Evolutionary conservation across 352 stramenopile species (phyloP).

Genomic region (Pythium pectinolyticum): DNA sequence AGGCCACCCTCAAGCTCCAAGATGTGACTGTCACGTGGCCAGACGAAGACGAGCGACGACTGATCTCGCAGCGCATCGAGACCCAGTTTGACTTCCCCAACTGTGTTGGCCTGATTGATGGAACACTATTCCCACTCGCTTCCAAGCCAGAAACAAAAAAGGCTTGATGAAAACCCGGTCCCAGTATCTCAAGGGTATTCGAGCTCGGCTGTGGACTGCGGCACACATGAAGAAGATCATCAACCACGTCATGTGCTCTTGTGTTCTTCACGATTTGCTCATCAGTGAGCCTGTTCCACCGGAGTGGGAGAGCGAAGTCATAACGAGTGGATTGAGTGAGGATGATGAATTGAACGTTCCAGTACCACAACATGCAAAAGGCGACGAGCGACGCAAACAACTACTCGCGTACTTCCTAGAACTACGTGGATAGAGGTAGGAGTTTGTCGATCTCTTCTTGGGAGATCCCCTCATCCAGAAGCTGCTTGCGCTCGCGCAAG

Average conservation of each 20-base stretch:
- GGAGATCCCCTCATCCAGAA: conserved; percentile 22
- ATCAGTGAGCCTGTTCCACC: conserved; percentile 22
- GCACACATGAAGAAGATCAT: background rate
- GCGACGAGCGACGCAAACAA: conserved; percentile 16
- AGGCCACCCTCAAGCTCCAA: conserved; percentile 5
- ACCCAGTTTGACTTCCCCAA: conserved; percentile 25
- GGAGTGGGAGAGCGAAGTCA: conserved; percentile 20
- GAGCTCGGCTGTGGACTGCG: conserved; percentile 10
- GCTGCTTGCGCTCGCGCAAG: conserved; percentile 4
- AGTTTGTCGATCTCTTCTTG: conserved; percentile 27
- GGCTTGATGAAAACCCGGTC: conserved; percentile 26
- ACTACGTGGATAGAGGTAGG: conserved; percentile 15
- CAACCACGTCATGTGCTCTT: conserved; percentile 6
- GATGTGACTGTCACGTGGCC: conserved; percentile 10
- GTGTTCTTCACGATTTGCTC: conserved; percentile 29
- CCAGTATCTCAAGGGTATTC: conserved; percentile 30
- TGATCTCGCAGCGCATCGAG: conserved; percentile 1
- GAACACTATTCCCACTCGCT: conserved; percentile 28
- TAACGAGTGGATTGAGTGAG: too few species aligned
- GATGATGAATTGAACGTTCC: conserved; percentile 16
- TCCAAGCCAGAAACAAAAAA: conserved; percentile 21
- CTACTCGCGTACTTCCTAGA: conserved; percentile 28
- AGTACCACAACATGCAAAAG: conserved; percentile 5
- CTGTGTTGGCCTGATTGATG: conserved; percentile 31
- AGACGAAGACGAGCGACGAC: conserved; percentile 4